These are phyloP conservation scores for Udeniomyces megalosporus DNA, from an alignment of 768 basidiomycete genomes.

Conservation along the genomic window DNA sequence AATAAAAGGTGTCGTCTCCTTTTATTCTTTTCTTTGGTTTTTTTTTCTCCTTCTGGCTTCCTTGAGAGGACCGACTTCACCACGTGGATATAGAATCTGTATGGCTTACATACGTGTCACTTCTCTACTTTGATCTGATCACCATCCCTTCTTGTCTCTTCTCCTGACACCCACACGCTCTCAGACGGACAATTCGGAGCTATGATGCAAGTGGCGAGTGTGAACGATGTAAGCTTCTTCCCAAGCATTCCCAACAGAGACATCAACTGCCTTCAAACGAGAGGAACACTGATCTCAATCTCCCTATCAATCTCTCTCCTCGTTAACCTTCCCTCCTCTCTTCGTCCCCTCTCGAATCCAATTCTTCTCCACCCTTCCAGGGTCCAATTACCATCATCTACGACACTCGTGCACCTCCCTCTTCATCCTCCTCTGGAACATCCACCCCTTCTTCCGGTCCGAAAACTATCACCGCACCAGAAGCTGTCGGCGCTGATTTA, in stretches of 20 bases:
- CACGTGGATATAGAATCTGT: too few relatives aligned
- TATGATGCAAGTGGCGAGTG: slow-evolving; percentile 82
- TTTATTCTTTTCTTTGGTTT: neutral
- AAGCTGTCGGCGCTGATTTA: too few relatives aligned
- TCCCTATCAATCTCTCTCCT: neutral
- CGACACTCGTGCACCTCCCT: neutral
- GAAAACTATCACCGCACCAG: too few relatives aligned
- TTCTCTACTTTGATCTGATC: neutral
- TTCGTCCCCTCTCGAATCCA: neutral
- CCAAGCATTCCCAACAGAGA: too few relatives aligned
- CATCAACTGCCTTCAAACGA: too few relatives aligned
- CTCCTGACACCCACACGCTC: too few relatives aligned
- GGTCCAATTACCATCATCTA: slow-evolving; percentile 7
- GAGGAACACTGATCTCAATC: too few relatives aligned
- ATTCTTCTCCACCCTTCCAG: neutral
- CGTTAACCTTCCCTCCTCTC: too few relatives aligned
- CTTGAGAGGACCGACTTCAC: too few relatives aligned
- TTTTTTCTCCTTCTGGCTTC: neutral
- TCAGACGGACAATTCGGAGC: slow-evolving; percentile 93
- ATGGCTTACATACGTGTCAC: too few relatives aligned
- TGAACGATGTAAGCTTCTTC: slow-evolving; percentile 53
- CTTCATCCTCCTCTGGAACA: neutral
- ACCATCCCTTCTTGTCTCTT: neutral
- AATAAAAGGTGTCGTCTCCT: slow-evolving; percentile 48
- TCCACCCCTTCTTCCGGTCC: neutral